phyloP scores from a whole-genome alignment of 495 filamentous ascomycete genomes.

The Trypethelium eluteriae region DNA sequence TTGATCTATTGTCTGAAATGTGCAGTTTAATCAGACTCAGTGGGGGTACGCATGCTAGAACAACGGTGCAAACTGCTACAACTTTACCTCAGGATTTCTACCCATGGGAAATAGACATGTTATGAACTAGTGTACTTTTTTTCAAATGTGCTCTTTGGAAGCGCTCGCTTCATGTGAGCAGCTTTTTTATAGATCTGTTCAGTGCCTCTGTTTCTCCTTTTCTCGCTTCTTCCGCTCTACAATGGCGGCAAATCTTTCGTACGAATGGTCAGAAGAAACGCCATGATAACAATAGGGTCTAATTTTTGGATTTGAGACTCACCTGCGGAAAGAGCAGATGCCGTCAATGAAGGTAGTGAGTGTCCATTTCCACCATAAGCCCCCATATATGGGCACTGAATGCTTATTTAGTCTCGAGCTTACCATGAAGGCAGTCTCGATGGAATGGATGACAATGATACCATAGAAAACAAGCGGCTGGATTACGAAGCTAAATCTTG shows the following conservation, averaged over 20 bases:
- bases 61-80: no score
- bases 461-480: conserved; percentile 36
- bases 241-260: conserved; percentile 41
- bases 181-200: background rate
- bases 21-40: no score
- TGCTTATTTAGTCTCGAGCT: conserved; percentile 47
- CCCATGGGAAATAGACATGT: no score
- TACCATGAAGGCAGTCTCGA: conserved; percentile 48
- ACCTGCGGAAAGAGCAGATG: conserved; percentile 42
- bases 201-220: conserved; percentile 43
- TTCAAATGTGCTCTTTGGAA: no score
- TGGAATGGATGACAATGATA: conserved; percentile 47
- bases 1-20: no score
- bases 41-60: no score
- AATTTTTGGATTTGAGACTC: background rate
- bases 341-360: conserved; percentile 54
- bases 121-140: no score
- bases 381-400: conserved; percentile 44
- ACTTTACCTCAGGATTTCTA: no score
- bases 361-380: conserved; percentile 58
- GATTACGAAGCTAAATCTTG: conserved; percentile 43
- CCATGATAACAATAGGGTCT: background rate
- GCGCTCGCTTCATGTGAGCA: no score
- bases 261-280: background rate
- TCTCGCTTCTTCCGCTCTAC: conserved; percentile 43